A percentile compares a stretch with the other conserved stretches of the same genome.
phyloP scores from a whole-genome alignment of 495 filamentous ascomycete species.

The Penicillium fimorum region DNA sequence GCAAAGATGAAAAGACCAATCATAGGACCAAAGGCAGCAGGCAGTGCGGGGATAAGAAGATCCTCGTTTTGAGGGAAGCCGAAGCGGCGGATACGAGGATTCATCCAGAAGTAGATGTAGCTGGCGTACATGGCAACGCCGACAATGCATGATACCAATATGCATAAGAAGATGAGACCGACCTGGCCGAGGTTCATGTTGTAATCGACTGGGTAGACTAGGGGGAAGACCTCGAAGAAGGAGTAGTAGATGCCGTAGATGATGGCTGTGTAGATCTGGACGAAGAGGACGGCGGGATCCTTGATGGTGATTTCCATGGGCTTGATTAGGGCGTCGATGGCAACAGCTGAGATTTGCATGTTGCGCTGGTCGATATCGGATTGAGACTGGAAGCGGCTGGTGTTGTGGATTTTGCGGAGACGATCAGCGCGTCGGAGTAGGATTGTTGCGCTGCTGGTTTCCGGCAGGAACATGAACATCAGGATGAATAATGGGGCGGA shows the following conservation, averaged over 20 bases:
- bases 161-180: conserved; percentile 64
- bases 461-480: conserved; percentile 56
- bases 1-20: conserved; percentile 64
- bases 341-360: conserved; percentile 44
- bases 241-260: conserved; percentile 68
- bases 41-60: conserved; percentile 55
- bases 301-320: conserved; percentile 62
- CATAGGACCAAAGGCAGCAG: conserved; percentile 51
- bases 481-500: conserved; percentile 47
- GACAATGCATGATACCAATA: conserved; percentile 56
- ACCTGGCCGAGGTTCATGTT: conserved; percentile 58
- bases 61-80: conserved; percentile 51
- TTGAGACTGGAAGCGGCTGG: conserved; percentile 42
- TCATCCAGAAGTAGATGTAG: conserved; percentile 54
- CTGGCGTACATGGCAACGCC: conserved; percentile 50
- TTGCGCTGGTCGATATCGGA: conserved; percentile 52
- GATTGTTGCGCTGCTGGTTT: conserved; percentile 57
- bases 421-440: conserved; percentile 56
- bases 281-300: conserved; percentile 62
- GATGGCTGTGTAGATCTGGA: conserved; percentile 60
- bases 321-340: conserved; percentile 59
- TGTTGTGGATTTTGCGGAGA: conserved; percentile 47
- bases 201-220: conserved; percentile 66
- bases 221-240: conserved; percentile 72
- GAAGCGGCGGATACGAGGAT: conserved; percentile 46